Percentiles rank a stretch among this genome's conserved stretches.
Evolutionary conservation across 164 flowering plant genomes (phyloP).

Genomic region (Malania oleifera): DNA sequence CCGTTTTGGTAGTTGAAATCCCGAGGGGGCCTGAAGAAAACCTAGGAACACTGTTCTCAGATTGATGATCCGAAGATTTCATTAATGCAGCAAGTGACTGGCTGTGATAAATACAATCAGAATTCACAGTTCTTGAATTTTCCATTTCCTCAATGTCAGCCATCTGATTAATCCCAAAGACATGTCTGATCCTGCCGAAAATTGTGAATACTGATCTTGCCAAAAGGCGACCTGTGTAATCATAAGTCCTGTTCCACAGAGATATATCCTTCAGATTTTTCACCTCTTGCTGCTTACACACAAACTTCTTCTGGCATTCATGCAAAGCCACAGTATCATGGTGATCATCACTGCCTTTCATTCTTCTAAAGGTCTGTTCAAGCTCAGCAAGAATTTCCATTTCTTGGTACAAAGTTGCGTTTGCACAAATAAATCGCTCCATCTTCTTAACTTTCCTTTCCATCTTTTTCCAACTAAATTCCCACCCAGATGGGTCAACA

Average conservation of each 20-base stretch:
- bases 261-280: conserved; percentile 55
- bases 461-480: conserved; percentile 68
- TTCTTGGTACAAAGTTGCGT: conserved; percentile 71
- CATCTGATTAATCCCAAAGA: conserved; percentile 49
- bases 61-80: conserved; percentile 55
- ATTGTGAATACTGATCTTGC: conserved; percentile 71
- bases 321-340: conserved; percentile 32
- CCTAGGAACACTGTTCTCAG: conserved; percentile 39
- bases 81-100: conserved; percentile 45
- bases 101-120: conserved; percentile 43
- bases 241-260: conserved; percentile 70
- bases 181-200: conserved; percentile 55
- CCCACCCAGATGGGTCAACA: conserved; percentile 49
- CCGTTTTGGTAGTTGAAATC: conserved; percentile 23
- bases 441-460: conserved; percentile 77
- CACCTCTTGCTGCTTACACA: conserved; percentile 70
- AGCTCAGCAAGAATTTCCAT: conserved; percentile 73
- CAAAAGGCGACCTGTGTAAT: conserved; percentile 56
- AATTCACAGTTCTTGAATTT: conserved; percentile 19
- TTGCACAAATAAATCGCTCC: conserved; percentile 50
- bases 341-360: conserved; percentile 38
- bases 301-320: conserved; percentile 64
- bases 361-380: conserved; percentile 67
- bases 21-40: conserved; percentile 66
- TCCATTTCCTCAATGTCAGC: conserved; percentile 16